Evolutionary conservation across 192 early-diverging fungal species (phyloP).

Genomic region (Coemansia nantahalensis): DNA sequence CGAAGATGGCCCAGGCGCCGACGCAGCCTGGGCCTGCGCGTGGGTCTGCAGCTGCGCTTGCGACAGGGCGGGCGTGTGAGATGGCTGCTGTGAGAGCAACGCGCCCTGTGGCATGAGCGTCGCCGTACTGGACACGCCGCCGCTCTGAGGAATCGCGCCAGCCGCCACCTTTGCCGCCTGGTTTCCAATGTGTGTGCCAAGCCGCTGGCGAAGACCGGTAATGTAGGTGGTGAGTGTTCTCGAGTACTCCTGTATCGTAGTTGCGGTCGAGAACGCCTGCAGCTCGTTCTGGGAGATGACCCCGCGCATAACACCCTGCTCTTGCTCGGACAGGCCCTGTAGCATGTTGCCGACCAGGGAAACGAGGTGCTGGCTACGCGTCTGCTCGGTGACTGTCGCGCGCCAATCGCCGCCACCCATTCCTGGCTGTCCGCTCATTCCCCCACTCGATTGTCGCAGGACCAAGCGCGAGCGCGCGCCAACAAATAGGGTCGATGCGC

Average conservation of each 20-base stretch:
- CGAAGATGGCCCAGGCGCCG: too few relatives aligned
- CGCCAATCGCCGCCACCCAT: constrained; percentile 31
- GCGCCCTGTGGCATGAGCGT: constrained; percentile 2
- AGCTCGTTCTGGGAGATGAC: constrained; percentile 12
- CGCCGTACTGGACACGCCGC: constrained; percentile 5
- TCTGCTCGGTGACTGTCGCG: constrained; percentile 14
- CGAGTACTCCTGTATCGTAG: constrained; percentile 34
- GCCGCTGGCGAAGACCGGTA: constrained; percentile 11
- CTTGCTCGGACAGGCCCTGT: constrained; percentile 15
- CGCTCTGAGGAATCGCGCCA: constrained; percentile 4
- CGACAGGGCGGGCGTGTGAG: neutral
- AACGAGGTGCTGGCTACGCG: constrained; percentile 16
- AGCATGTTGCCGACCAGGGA: constrained; percentile 8
- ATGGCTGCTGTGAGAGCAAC: constrained; percentile 15
- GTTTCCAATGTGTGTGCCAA: constrained; percentile 4
- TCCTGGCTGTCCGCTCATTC: constrained; percentile 34
- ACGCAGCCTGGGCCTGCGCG: too few relatives aligned
- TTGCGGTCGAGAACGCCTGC: constrained; percentile 11
- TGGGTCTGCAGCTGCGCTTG: constrained; percentile 7
- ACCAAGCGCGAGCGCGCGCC: too few relatives aligned
- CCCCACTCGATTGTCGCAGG: neutral
- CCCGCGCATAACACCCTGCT: constrained; percentile 5
- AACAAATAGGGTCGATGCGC: too few relatives aligned
- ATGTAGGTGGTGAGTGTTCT: constrained; percentile 7
- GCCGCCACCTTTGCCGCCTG: constrained; percentile 2